Evolutionary conservation across 805 yeast genomes (phyloP).

Genomic region (Pachysolen tannophilus): DNA sequence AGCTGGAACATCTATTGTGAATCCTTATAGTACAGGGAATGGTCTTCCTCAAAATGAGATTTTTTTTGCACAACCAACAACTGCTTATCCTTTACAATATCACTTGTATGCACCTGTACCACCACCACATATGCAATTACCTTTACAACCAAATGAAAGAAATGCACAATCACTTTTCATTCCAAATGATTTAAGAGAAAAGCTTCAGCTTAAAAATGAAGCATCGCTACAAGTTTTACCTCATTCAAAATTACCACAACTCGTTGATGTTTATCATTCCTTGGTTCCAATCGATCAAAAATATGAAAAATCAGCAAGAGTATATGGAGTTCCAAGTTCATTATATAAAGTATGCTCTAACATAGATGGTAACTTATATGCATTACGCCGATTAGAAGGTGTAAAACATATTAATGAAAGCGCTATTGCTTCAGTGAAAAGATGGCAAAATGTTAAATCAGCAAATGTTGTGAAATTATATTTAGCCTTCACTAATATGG

Average conservation of each 20-base stretch:
- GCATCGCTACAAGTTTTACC: conserved; percentile 65
- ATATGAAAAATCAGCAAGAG: conserved; percentile 26
- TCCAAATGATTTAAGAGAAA: conserved; percentile 63
- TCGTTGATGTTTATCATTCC: conserved; percentile 77
- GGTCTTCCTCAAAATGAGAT: too few relatives aligned
- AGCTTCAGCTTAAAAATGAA: conserved; percentile 65
- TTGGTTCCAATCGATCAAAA: conserved; percentile 70
- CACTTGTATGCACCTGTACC: conserved; percentile 89
- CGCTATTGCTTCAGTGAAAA: conserved; percentile 51
- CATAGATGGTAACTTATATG: conserved; percentile 68
- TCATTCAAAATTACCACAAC: conserved; percentile 57
- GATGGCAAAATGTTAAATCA: conserved; percentile 52
- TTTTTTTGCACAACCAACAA: conserved; percentile 23
- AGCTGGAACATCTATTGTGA: conserved; percentile 9
- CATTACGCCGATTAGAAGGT: conserved; percentile 65
- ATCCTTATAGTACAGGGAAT: conserved; percentile 9
- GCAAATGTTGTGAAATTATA: conserved; percentile 59
- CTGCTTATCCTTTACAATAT: conserved; percentile 56
- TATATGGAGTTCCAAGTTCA: conserved; percentile 49
- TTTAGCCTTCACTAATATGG: conserved; percentile 82
- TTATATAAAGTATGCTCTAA: conserved; percentile 78
- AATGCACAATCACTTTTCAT: conserved; percentile 64
- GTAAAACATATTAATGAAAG: conserved; percentile 47
- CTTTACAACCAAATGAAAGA: conserved; percentile 64
- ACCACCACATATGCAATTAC: conserved; percentile 58